Percentiles rank a stretch among this genome's conserved stretches.
phyloP scores from a whole-genome alignment of 768 basidiomycete genomes.

The Mycena vitilis region DNA sequence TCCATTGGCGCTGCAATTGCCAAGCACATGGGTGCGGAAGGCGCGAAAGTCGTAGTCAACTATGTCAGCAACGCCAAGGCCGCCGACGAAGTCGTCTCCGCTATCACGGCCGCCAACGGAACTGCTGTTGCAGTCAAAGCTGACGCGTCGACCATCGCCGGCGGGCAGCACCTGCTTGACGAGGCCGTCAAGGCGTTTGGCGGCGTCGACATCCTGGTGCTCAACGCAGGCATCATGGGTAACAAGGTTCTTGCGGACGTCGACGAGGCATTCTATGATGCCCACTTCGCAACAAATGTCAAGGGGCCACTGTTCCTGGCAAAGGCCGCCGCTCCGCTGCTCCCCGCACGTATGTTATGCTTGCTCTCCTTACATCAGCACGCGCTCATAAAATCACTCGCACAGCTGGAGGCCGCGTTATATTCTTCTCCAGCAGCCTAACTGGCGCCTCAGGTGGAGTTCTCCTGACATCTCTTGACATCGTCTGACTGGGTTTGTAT shows the following conservation, averaged over 20 bases:
- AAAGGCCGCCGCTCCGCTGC: constrained; percentile 56
- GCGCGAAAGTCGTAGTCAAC: constrained; percentile 70
- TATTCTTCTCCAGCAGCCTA: constrained; percentile 68
- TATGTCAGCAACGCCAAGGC: constrained; percentile 55
- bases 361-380: background rate
- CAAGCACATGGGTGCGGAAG: constrained; percentile 62
- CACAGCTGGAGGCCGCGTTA: constrained; percentile 63
- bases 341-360: constrained; percentile 54
- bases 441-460: constrained; percentile 53
- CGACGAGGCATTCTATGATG: constrained; percentile 64
- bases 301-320: constrained; percentile 69
- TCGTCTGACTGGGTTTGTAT: background rate
- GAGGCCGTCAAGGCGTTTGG: constrained; percentile 62
- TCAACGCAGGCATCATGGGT: constrained; percentile 71
- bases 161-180: constrained; percentile 59
- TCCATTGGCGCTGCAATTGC: constrained; percentile 70
- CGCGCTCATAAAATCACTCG: background rate
- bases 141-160: constrained; percentile 61
- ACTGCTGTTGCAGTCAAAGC: constrained; percentile 62
- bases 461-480: background rate
- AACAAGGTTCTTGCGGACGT: constrained; percentile 60
- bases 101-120: constrained; percentile 56
- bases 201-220: constrained; percentile 66
- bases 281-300: constrained; percentile 65
- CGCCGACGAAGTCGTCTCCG: constrained; percentile 60